Percentiles rank a stretch among this genome's conserved stretches.
phyloP scores from a whole-genome alignment of 2,329 filamentous ascomycete species.

The Fusarium sp. region DNA sequence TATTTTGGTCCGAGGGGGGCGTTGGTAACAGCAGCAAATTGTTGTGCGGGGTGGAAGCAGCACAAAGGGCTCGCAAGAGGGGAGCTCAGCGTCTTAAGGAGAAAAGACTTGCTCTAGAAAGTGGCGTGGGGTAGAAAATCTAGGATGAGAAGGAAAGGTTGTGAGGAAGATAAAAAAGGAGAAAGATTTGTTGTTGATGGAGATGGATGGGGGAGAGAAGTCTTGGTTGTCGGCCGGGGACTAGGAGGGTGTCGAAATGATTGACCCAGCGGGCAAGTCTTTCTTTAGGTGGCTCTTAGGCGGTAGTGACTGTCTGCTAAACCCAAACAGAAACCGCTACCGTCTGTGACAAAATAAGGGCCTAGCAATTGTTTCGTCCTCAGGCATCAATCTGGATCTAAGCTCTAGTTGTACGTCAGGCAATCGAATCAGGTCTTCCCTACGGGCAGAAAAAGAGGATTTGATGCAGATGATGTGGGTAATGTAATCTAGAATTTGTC shows the following conservation, averaged over 20 bases:
- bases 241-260: conserved; percentile 44
- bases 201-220: conserved; percentile 44
- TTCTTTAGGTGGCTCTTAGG: conserved; percentile 32
- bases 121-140: conserved; percentile 14
- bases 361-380: conserved; percentile 42
- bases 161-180: conserved; percentile 32
- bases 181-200: conserved; percentile 47
- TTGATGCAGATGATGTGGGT: conserved; percentile 25
- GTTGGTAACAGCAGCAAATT: conserved; percentile 46
- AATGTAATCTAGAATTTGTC: conserved; percentile 20
- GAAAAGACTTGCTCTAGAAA: conserved; percentile 17
- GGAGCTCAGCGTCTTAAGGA: conserved; percentile 33
- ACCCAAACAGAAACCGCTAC: conserved; percentile 43
- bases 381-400: conserved; percentile 41
- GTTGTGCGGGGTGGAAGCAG: conserved; percentile 48
- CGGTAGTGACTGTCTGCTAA: conserved; percentile 30
- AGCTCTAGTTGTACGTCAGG: conserved; percentile 1
- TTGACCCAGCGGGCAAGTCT: conserved; percentile 42
- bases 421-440: conserved; percentile 21
- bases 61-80: conserved; percentile 36
- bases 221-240: conserved; percentile 40
- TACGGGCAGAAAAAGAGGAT: conserved; percentile 18
- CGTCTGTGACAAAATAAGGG: conserved; percentile 29
- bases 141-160: conserved; percentile 26
- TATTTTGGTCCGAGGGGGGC: conserved; percentile 40